Evolutionary conservation across 148 eudicot genomes (phyloP).

Genomic region (Chenopodium suecicum): DNA sequence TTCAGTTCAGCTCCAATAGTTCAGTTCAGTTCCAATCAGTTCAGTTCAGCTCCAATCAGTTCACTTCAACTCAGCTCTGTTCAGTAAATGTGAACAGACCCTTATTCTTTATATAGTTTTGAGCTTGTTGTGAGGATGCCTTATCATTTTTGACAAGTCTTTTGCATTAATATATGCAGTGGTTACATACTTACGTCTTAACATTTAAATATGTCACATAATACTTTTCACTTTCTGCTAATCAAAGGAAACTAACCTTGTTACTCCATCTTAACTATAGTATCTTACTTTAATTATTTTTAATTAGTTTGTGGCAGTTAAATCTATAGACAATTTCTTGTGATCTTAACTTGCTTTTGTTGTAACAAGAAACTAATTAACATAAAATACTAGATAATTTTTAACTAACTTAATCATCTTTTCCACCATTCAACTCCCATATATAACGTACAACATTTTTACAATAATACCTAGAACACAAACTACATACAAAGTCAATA

Average conservation of each 20-base stretch:
- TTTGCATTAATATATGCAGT: not conserved
- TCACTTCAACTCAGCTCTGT: no score
- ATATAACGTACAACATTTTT: not conserved
- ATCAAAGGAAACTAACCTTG: not conserved
- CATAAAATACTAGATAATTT: not conserved
- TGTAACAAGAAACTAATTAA: not conserved
- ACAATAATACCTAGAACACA: not conserved
- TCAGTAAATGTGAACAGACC: no score
- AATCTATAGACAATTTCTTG: not conserved
- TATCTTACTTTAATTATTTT: not conserved
- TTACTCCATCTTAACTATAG: not conserved
- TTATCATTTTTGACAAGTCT: not conserved
- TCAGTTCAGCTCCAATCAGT: no score
- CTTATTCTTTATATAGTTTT: no score
- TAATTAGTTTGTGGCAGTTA: not conserved
- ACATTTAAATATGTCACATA: not conserved
- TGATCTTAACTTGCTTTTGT: slow-evolving; percentile 3
- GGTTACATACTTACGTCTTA: not conserved
- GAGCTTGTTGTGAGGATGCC: no score
- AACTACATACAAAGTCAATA: not conserved
- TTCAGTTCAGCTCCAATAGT: no score
- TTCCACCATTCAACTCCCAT: slow-evolving; percentile 1
- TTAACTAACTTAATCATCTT: not conserved
- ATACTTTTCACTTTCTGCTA: not conserved
- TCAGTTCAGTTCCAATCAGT: no score